phyloP scores from a whole-genome alignment of 2,329 filamentous ascomycete genomes.

The Alternaria viburni region DNA sequence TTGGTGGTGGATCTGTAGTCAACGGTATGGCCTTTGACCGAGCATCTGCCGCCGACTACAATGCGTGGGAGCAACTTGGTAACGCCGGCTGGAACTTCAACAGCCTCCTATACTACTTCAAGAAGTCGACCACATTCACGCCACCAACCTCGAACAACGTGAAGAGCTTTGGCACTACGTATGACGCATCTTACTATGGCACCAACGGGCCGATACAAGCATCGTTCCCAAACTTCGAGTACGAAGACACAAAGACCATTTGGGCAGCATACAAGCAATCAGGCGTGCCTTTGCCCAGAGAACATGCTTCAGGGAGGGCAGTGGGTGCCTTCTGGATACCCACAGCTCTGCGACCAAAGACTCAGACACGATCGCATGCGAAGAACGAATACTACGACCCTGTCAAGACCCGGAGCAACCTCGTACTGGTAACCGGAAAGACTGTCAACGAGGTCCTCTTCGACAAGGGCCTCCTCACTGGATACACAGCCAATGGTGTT shows the following conservation, averaged over 20 bases:
- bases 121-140: slow-evolving; percentile 37
- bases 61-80: slow-evolving; percentile 64
- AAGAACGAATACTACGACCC: slow-evolving; percentile 36
- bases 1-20: slow-evolving; percentile 47
- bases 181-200: slow-evolving; percentile 33
- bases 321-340: slow-evolving; percentile 41
- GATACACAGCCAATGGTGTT: slow-evolving; percentile 27
- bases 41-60: slow-evolving; percentile 47
- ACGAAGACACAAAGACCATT: slow-evolving; percentile 24
- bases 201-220: slow-evolving; percentile 31
- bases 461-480: slow-evolving; percentile 16
- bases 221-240: slow-evolving; percentile 37
- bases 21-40: slow-evolving; percentile 51
- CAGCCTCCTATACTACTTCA: slow-evolving; percentile 38
- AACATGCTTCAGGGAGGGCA: slow-evolving; percentile 35
- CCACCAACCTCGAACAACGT: slow-evolving; percentile 16
- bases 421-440: slow-evolving; percentile 28
- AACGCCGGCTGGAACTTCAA: slow-evolving; percentile 56
- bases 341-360: slow-evolving; percentile 27
- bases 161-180: slow-evolving; percentile 31
- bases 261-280: slow-evolving; percentile 28
- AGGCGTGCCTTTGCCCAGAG: slow-evolving; percentile 26
- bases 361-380: slow-evolving; percentile 45
- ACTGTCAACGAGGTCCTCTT: slow-evolving; percentile 36
- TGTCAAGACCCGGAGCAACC: slow-evolving; percentile 27